Percentiles rank a stretch among this genome's conserved stretches.
These are phyloP conservation scores for Leavenworthia alabamica DNA, from an alignment of 345 rosid genomes.

Conservation along the genomic window DNA sequence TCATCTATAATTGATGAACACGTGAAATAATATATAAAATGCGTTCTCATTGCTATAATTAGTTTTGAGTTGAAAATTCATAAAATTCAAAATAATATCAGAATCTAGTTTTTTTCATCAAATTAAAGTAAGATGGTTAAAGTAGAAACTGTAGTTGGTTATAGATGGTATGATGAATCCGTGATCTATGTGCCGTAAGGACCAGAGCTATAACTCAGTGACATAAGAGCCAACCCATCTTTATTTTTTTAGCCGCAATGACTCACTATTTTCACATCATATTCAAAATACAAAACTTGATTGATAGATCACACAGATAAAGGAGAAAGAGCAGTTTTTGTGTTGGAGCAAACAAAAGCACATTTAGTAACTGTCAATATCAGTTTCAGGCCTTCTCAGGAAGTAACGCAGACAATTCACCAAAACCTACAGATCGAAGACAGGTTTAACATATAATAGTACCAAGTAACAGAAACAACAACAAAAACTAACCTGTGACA, in stretches of 20 bases:
- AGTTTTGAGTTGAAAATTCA: neutral
- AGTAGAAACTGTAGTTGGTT: no score
- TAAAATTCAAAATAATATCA: neutral
- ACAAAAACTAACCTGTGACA: conserved; percentile 55
- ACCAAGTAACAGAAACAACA: neutral
- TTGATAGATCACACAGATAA: neutral
- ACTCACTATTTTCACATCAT: conserved; percentile 1
- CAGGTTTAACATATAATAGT: neutral
- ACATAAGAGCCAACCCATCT: neutral
- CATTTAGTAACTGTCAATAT: conserved; percentile 64
- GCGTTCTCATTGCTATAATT: neutral
- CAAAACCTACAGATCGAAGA: conserved; percentile 54
- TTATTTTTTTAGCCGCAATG: conserved; percentile 8
- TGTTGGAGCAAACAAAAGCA: neutral
- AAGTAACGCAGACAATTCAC: conserved; percentile 80
- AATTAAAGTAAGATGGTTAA: neutral
- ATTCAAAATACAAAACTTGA: conserved; percentile 2
- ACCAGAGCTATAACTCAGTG: no score
- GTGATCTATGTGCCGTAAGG: no score
- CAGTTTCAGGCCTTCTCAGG: conserved; percentile 90
- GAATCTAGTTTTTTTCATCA: neutral
- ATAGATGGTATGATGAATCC: no score
- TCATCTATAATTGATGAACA: neutral
- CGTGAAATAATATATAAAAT: neutral
- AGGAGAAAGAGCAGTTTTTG: neutral